Percentiles rank a stretch among this genome's conserved stretches.
phyloP scores from a whole-genome alignment of 805 yeast genomes.

The Metschnikowia gruessii region DNA sequence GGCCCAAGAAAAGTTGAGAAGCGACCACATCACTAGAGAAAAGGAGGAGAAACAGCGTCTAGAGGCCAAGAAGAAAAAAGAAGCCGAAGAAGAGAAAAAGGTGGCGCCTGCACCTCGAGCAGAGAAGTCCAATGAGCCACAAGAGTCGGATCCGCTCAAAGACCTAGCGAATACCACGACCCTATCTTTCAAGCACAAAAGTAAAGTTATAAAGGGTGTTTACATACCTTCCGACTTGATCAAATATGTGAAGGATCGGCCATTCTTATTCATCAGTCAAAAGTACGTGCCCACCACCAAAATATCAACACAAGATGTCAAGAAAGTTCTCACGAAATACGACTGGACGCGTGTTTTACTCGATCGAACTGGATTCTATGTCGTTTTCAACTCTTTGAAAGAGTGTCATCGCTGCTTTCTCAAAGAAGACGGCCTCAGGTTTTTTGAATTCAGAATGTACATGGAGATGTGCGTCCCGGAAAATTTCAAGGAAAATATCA shows the following conservation, averaged over 20 bases:
- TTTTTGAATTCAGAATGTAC: slow-evolving; percentile 46
- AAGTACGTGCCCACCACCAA: slow-evolving; percentile 47
- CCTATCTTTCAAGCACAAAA: slow-evolving; percentile 29
- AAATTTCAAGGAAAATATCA: slow-evolving; percentile 27
- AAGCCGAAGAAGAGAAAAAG: slow-evolving; percentile 8
- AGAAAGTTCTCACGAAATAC: slow-evolving; percentile 54
- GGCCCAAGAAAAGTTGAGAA: slow-evolving; percentile 32
- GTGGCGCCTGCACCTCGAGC: not conserved
- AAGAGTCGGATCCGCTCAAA: slow-evolving; percentile 4
- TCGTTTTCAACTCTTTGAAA: slow-evolving; percentile 58
- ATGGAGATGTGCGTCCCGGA: slow-evolving; percentile 61
- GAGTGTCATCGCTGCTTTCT: slow-evolving; percentile 62
- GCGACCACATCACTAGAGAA: slow-evolving; percentile 26
- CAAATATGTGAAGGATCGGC: slow-evolving; percentile 51
- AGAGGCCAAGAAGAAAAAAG: slow-evolving; percentile 13
- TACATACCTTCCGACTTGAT: slow-evolving; percentile 49
- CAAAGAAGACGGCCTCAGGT: slow-evolving; percentile 55
- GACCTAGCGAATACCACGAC: slow-evolving; percentile 30
- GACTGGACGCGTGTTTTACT: slow-evolving; percentile 64
- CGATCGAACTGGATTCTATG: slow-evolving; percentile 64
- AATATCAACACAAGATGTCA: slow-evolving; percentile 55
- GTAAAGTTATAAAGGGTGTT: slow-evolving; percentile 32
- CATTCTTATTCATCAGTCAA: slow-evolving; percentile 55
- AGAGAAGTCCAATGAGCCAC: slow-evolving; percentile 1
- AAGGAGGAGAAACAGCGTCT: slow-evolving; percentile 32